Percentiles rank a stretch among this genome's conserved stretches.
Evolutionary conservation across 345 rosid species (phyloP).

Genomic region (Leavenworthia alabamica): DNA sequence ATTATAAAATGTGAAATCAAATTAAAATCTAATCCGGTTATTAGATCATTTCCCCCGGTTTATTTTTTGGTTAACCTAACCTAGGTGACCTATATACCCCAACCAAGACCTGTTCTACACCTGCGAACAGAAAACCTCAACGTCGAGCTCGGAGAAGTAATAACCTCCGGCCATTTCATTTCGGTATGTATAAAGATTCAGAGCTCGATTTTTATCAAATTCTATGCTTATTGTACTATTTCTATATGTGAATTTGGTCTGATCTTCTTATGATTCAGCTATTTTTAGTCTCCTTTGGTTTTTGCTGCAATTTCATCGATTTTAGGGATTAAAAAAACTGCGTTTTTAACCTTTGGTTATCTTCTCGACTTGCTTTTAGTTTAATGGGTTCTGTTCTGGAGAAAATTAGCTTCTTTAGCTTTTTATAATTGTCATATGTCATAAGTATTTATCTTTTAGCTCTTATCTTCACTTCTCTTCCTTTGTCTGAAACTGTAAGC

Average conservation of each 20-base stretch:
- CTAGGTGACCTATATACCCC: no score
- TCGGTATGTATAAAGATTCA: background rate
- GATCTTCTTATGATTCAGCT: background rate
- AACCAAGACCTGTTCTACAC: background rate
- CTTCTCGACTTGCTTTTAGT: background rate
- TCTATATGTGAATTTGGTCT: background rate
- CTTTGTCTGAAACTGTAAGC: no score
- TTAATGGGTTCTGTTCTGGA: background rate
- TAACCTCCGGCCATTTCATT: background rate
- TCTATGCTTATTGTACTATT: background rate
- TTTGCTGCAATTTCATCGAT: no score
- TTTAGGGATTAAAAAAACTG: background rate
- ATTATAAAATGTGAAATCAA: no score
- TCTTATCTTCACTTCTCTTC: no score
- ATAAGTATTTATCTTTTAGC: no score
- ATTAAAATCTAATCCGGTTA: conserved; percentile 7
- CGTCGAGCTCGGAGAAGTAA: background rate
- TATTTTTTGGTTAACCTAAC: background rate
- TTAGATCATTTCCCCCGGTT: conserved; percentile 1
- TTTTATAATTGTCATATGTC: no score
- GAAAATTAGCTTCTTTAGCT: background rate
- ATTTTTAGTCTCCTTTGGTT: conserved; percentile 3
- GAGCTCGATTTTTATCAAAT: background rate
- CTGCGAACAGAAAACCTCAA: background rate
- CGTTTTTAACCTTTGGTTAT: background rate